A percentile compares a stretch with the other conserved stretches of the same genome.
Evolutionary conservation across 2,329 filamentous ascomycete genomes (phyloP).

Genomic region (Botrytis byssoidea): DNA sequence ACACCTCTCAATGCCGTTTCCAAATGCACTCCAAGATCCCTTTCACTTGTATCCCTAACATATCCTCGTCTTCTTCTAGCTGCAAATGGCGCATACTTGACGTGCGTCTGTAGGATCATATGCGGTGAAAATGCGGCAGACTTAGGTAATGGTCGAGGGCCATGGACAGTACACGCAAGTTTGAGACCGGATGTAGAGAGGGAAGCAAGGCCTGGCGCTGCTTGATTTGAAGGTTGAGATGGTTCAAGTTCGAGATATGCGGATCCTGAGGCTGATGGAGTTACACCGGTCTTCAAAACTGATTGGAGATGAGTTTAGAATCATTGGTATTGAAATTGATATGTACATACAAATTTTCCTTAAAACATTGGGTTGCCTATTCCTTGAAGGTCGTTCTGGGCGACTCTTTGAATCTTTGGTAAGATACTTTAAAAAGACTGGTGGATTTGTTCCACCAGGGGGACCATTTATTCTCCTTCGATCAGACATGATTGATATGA

Average conservation of each 20-base stretch:
- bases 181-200: conserved; percentile 65
- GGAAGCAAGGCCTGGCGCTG: conserved; percentile 48
- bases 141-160: conserved; percentile 83
- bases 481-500: conserved; percentile 63
- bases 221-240: conserved; percentile 47
- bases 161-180: conserved; percentile 89
- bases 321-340: background rate
- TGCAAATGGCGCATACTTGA: conserved; percentile 96
- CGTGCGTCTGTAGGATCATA: conserved; percentile 84
- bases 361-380: conserved; percentile 66
- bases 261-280: conserved; percentile 89
- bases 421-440: conserved; percentile 60
- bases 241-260: conserved; percentile 74
- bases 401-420: conserved; percentile 47
- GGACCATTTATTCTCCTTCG: conserved; percentile 89
- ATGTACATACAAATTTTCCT: conserved; percentile 77
- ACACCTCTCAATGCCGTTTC: conserved; percentile 87
- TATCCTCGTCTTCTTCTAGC: conserved; percentile 80
- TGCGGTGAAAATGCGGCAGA: conserved; percentile 91
- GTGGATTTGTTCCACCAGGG: conserved; percentile 70
- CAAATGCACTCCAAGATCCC: conserved; percentile 85
- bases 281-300: conserved; percentile 90
- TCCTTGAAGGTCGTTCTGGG: conserved; percentile 51
- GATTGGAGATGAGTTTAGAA: conserved; percentile 9
- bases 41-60: conserved; percentile 78